Conservation (phyloP, 2,329 filamentous ascomycete species). For the Delphinella strobiligena region DNA sequence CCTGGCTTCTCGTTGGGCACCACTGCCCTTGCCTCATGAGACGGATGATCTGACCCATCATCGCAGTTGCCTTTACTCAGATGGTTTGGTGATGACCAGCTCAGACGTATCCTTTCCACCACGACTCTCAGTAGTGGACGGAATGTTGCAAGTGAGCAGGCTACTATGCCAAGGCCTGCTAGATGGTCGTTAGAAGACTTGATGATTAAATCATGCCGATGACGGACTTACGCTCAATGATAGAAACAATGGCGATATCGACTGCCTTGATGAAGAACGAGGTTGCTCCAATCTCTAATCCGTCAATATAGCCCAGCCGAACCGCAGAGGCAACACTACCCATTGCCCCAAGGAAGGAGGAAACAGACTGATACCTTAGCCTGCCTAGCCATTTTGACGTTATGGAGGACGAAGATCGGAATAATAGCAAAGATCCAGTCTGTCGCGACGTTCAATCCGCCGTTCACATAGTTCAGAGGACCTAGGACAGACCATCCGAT, state of each 20-base stretch:
- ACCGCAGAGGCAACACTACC: not conserved
- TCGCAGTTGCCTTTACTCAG: no score
- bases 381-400: constrained; percentile 26
- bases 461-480: constrained; percentile 12
- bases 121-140: constrained; percentile 17
- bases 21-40: no score
- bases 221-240: no score
- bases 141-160: constrained; percentile 20
- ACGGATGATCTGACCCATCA: no score
- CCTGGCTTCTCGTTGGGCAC: no score
- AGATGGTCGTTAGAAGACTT: no score
- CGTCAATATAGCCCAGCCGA: not conserved
- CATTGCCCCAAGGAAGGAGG: constrained; percentile 23
- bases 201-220: no score
- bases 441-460: constrained; percentile 23
- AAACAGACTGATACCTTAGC: constrained; percentile 29
- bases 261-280: not conserved
- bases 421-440: constrained; percentile 25
- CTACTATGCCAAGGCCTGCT: constrained; percentile 20
- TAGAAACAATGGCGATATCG: not conserved
- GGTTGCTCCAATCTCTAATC: not conserved
- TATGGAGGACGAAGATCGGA: constrained; percentile 27
- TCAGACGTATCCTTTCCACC: not conserved
- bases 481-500: not conserved
- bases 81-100: not conserved